Conservation (phyloP, 1,284 basidiomycete species). For the Ustilago hordei region DNA sequence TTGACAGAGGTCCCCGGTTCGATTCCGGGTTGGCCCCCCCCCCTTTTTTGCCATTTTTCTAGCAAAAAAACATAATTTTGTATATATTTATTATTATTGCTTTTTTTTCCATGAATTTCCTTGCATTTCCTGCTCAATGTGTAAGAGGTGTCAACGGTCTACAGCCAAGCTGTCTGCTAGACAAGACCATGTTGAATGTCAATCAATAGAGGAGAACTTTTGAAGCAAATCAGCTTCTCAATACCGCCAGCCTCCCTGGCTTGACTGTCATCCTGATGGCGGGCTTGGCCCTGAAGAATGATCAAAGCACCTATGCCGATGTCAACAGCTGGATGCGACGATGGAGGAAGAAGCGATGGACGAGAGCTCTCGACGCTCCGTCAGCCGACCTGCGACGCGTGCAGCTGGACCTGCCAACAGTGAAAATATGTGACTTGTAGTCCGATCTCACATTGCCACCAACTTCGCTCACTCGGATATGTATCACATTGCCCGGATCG, state of each 20-base stretch:
- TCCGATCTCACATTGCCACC: no score
- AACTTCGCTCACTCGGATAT: no score
- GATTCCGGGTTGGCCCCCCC: slow-evolving; percentile 57
- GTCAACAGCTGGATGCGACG: slow-evolving; percentile 29
- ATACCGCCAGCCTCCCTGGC: background rate
- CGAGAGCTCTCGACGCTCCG: slow-evolving; percentile 3
- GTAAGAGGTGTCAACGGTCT: slow-evolving; percentile 3
- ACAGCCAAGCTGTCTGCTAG: background rate
- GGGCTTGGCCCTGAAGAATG: background rate
- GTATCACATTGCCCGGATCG: no score
- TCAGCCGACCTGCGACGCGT: slow-evolving; percentile 1
- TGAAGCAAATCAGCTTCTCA: background rate
- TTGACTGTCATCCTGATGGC: background rate
- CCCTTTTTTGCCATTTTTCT: slow-evolving; percentile 6
- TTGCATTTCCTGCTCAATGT: background rate
- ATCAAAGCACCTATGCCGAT: background rate
- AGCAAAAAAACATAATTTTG: background rate
- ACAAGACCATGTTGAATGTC: slow-evolving; percentile 9
- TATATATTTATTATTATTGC: background rate
- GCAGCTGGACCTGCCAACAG: background rate
- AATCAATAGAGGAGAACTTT: background rate
- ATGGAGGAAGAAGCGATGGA: slow-evolving; percentile 26
- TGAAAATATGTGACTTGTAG: no score
- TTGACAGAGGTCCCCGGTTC: slow-evolving; percentile 59
- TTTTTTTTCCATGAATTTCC: no score